Base-by-base conservation (phyloP, 1,284 basidiomycete genomes). In the Ceratobasidium sp. region DNA sequence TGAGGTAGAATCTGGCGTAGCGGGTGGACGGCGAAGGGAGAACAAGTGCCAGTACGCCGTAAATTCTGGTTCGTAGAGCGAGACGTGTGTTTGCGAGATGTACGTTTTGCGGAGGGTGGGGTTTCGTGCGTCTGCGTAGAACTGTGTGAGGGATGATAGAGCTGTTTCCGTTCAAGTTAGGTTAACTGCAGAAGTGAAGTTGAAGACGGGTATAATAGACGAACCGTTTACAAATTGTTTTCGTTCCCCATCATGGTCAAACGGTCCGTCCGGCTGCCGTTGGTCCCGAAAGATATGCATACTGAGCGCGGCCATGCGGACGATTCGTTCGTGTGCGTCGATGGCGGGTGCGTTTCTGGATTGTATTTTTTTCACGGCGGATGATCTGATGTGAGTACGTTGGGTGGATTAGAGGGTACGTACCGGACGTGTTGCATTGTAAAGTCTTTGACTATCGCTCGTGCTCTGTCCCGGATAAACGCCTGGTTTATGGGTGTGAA, bases 241-340 rank as follows among this genome's bases (percentile, higher is more conserved):
- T 56, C 72, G 72, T 49, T 76, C 72, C 23, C 72, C 72, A 39
- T 76, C 72, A n/a, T 76, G 72, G 49, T 76, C 72, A 20, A 76
- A 76, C 51, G 72, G 72, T 12, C 72, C 72, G 39, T 76, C 72
- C 26, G 72, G 72, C 26, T 76, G 72, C 1, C 72, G 60, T 44
- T 76, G 72, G 72, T 76, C 72, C 9, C 72, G 44, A n/a, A 76
- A 76, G 5, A 76, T 60, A 46, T 76, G 72, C 72, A 76, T 76
- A 28, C 72, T 76, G 3, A 76, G 60, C 42, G 61, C 72, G 13
- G 72, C 72, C 72, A 76, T 76, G 49, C 72, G 72, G 72, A 76
- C 72, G 51, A 76, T 76, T 51, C 72, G 72, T 55, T 76, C 72
- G 61, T 76, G 72, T 0, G 72, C 60, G 20, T 76, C 72, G 26